These are phyloP conservation scores for Microthlaspi erraticum DNA, from an alignment of 345 rosid species.

Conservation along the genomic window DNA sequence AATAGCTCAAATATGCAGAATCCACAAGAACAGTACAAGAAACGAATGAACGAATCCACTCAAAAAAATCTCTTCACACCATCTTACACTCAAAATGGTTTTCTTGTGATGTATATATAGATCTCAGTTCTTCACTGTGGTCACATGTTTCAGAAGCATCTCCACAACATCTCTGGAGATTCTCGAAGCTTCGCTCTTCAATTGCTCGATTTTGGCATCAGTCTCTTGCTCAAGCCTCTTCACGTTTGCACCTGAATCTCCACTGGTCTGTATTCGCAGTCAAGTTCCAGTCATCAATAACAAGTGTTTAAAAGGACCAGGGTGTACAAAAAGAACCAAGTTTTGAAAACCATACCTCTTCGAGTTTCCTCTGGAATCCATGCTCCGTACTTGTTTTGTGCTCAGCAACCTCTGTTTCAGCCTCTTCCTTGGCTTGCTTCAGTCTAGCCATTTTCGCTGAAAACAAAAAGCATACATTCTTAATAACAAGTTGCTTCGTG, in stretches of 20 bases:
- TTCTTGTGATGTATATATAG: background rate
- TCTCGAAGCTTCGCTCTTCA: slow-evolving; percentile 62
- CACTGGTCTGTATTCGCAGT: slow-evolving; percentile 64
- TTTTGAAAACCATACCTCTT: slow-evolving; percentile 51
- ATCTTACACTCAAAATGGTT: slow-evolving; percentile 25
- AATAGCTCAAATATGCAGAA: background rate
- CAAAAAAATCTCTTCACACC: slow-evolving; percentile 10
- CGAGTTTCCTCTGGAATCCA: slow-evolving; percentile 70
- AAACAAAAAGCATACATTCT: slow-evolving; percentile 13
- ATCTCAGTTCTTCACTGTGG: slow-evolving; percentile 51
- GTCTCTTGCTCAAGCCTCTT: slow-evolving; percentile 88
- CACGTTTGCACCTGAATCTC: slow-evolving; percentile 89
- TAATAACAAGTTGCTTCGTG: slow-evolving; percentile 12
- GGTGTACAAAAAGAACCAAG: background rate
- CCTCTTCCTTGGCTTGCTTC: slow-evolving; percentile 91
- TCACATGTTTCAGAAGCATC: slow-evolving; percentile 63
- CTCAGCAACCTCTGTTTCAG: slow-evolving; percentile 70
- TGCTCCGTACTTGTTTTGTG: slow-evolving; percentile 71
- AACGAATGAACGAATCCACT: slow-evolving; percentile 7
- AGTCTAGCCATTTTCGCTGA: slow-evolving; percentile 79
- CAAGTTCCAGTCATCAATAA: slow-evolving; percentile 21
- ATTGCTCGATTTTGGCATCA: slow-evolving; percentile 62
- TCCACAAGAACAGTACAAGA: slow-evolving; percentile 5
- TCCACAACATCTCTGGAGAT: slow-evolving; percentile 64
- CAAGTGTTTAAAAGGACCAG: background rate